Base-by-base conservation (phyloP, 108 stramenopile species). In the Nitzschia palea region DNA sequence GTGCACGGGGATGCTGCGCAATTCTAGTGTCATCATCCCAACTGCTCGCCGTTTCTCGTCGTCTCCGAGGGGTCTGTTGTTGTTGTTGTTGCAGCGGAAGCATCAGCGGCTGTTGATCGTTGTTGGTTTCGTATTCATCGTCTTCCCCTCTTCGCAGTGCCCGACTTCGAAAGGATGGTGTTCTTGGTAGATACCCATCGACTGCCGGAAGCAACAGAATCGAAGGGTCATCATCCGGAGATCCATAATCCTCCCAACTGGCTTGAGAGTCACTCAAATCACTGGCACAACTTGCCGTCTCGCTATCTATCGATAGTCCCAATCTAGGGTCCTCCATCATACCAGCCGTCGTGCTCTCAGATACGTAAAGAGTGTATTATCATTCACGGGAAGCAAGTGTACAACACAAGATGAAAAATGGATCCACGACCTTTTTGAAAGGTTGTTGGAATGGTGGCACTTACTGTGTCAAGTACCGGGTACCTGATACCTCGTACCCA, bases 261-360 rank as follows among this genome's bases (percentile, higher is more conserved):
- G 10, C 17, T 42, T 60, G 23, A 22, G 59, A 60, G 1, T 60
- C 59, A 42, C 59, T 60, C 36, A 60, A 40, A 60, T 40, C 31
- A 40, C 59, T 60, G 1, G 59, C 31, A 40, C 59, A 60, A 43
- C 59, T 60, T 9, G 31, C 59, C 9, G 59, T 42, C 6, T 29
- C 31, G 54, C 54, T 55, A 4, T 17, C 54, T 20, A 55, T 55
- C 3, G 54, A 28, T 8, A 55, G 54, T 5, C 31, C 28, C 17
- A 32, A 23, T 31, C 54, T 26, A 40, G 20, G 43, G 23, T 60
- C 59, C 2, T 22, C 59, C 61, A 67, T n/a, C n/a, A n/a, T n/a
- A n/a, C n/a, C n/a, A n/a, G n/a, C n/a, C n/a, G n/a, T n/a, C n/a
- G n/a, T n/a, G n/a, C n/a, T n/a, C n/a, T n/a, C n/a, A n/a, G n/a